Base-by-base conservation (phyloP, 2,329 filamentous ascomycete genomes). In the Ceratocystiopsis sp. region DNA sequence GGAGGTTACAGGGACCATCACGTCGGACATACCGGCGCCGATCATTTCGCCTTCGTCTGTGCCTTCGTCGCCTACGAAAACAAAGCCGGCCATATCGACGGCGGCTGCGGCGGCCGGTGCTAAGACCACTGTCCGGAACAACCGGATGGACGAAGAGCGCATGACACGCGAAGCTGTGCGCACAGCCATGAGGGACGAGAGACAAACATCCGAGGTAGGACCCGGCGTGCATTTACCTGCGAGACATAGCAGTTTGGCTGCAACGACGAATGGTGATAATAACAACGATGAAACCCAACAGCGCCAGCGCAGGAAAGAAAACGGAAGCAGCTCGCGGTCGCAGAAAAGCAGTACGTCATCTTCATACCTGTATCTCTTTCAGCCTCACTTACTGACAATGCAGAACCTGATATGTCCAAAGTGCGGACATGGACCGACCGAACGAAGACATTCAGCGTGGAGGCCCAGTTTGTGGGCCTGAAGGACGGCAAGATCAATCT, bases 381-480 rank as follows among this genome's bases (percentile, higher is more conserved):
- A 19, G 9, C 18, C 17, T 37, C n/a, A 37, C 38, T 29, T 14
- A 53, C 43, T 17, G 35, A 39, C 35, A 19, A 6, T 49, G 37
- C 52, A 87, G 84, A 89, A 64, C 87, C 87, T 32, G 86, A 98
- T 60, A 60, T 77, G 14, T 66, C 73, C 42, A 93, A 91, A 63
- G 75, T 93, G 32, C 78, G 91, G 50, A 86, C 80, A 3, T 98
- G 91, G 91, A 94, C 86, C 32, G 91, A 98, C 61, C 77, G 91
- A 52, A 85, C 85, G 34, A 91, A 89, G 54, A 89, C 87, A 1
- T 98, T 98, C 64, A 96, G 85, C 53, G 91, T 98, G 44, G 91
- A 96, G 51, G 91, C 91, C 15, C 85, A 98, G 58, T 98, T 96
- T 56, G 75, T 98, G 42, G 89, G 86, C 25, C 71, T 96, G 42